Base-by-base conservation (phyloP, 2,329 filamentous ascomycete species). In the Xylaria sp. region DNA sequence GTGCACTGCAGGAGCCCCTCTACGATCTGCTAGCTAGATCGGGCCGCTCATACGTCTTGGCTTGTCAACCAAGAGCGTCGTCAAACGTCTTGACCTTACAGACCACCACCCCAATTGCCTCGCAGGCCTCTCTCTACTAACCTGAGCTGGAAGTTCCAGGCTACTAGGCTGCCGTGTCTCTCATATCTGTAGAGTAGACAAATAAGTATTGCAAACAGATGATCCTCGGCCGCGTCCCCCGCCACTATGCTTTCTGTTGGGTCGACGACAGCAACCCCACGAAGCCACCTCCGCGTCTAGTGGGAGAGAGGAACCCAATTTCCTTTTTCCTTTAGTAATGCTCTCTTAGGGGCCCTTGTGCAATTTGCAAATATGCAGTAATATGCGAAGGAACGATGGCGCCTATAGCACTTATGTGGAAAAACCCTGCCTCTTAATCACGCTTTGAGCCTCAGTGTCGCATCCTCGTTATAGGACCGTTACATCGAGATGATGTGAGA, bases 381-480 rank as follows among this genome's bases (percentile, higher is more conserved):
- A 3, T 8, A 56, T 44, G 39, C 28, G 23, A 46, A 37, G 15
- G 39, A 25, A 39, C 23, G 32, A 20, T 57, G 28, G 41, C 50
- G 52, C 37, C 37, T 39, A 63, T 57, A 63, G 18, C n/a, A 20
- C 23, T 51, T 52, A n/a, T 54, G n/a, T 32, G 23, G 62, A n/a
- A 59, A 44, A 48, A 54, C n/a, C 10, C 7, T 32, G 34, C 51
- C n/a, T n/a, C 18, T 23, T 28, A 18, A 54, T 18, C 51, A 37
- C 32, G 18, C 3, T 44, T 66, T 63, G 67, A 69, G 67, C 67
- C 67, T 66, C 67, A 66, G 10, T 18, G 67, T 69, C 52, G 41
- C 67, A 69, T 58, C 15, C 20, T 39, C 25, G 12, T 32, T 39
- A 55, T 66, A 39, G 46, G 46, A 23, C 62, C 58, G 67, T 66